These are phyloP conservation scores for Lipomyces kockii DNA, from an alignment of 805 yeast species.

Conservation along the genomic window DNA sequence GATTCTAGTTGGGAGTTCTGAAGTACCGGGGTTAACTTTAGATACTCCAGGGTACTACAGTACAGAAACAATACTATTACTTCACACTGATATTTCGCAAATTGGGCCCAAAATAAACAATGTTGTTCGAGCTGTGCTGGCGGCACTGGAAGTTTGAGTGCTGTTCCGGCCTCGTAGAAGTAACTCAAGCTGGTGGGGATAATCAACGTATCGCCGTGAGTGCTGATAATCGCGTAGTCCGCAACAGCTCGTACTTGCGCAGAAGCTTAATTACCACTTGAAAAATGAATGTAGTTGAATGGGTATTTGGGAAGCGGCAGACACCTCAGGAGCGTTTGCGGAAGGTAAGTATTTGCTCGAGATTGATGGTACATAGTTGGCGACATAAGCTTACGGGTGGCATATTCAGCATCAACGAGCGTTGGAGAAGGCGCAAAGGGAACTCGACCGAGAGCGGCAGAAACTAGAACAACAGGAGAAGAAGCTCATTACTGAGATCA, in stretches of 20 bases:
- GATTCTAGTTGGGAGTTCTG: background rate
- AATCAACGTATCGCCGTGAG: too few relatives aligned
- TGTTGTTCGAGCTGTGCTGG: too few relatives aligned
- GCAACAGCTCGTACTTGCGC: background rate
- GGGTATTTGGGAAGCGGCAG: slow-evolving; percentile 92
- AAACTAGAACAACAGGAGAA: slow-evolving; percentile 91
- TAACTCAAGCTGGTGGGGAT: too few relatives aligned
- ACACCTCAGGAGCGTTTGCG: slow-evolving; percentile 95
- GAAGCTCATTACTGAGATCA: slow-evolving; percentile 79
- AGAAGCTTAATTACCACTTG: background rate
- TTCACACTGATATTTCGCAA: too few relatives aligned
- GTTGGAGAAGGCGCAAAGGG: slow-evolving; percentile 90
- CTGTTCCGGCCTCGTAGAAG: too few relatives aligned
- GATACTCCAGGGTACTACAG: too few relatives aligned
- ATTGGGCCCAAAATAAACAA: too few relatives aligned
- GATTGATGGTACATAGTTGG: background rate
- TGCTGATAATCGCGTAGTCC: background rate
- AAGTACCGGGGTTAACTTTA: background rate
- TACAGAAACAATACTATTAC: too few relatives aligned
- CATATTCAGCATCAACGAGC: slow-evolving; percentile 78
- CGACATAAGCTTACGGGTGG: background rate
- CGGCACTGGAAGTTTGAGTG: too few relatives aligned
- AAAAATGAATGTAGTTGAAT: slow-evolving; percentile 72
- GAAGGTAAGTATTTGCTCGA: slow-evolving; percentile 48
- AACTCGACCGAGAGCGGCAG: slow-evolving; percentile 80